Percentiles rank a stretch among this genome's conserved stretches.
phyloP scores from a whole-genome alignment of 2,329 filamentous ascomycete genomes.

The Fusarium buharicum region DNA sequence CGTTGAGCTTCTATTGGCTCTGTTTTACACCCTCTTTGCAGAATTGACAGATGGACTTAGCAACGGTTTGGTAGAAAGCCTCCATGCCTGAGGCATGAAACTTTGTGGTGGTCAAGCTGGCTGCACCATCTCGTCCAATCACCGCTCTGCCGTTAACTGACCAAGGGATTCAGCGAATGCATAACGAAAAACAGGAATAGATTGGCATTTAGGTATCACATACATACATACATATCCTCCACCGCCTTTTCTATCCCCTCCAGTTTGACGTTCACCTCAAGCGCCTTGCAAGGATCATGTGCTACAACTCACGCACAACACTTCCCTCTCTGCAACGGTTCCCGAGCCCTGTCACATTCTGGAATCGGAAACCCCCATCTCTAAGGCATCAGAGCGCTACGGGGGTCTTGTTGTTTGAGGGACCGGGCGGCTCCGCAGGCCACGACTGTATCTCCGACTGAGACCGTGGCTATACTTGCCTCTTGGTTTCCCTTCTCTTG shows the following conservation, averaged over 20 bases:
- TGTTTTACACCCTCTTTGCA: slow-evolving; percentile 12
- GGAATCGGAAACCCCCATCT: slow-evolving; percentile 15
- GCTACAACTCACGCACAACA: slow-evolving; percentile 21
- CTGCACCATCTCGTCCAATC: slow-evolving; percentile 14
- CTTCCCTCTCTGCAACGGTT: slow-evolving; percentile 17
- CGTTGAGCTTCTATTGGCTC: slow-evolving; percentile 24
- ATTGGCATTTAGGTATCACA: slow-evolving; percentile 14
- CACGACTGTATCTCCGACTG: slow-evolving; percentile 1
- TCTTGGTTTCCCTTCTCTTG: slow-evolving; percentile 9
- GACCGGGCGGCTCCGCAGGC: slow-evolving; percentile 20
- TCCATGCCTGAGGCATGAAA: slow-evolving; percentile 27
- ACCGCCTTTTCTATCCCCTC: slow-evolving; percentile 31
- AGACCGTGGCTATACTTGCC: slow-evolving; percentile 11
- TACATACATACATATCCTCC: slow-evolving; percentile 13
- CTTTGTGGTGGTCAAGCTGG: background rate
- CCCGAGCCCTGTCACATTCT: slow-evolving; percentile 18
- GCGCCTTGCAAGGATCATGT: slow-evolving; percentile 38
- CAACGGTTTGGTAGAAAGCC: background rate
- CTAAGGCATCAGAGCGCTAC: slow-evolving; percentile 1
- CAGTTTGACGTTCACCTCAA: slow-evolving; percentile 20
- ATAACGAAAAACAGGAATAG: slow-evolving; percentile 19
- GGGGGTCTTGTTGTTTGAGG: slow-evolving; percentile 9
- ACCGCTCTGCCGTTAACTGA: slow-evolving; percentile 14
- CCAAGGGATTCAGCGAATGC: slow-evolving; percentile 18
- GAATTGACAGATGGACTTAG: slow-evolving; percentile 20